A percentile compares a stretch with the other conserved stretches of the same genome.
Conservation (phyloP, 225 moss, liverwort and hornwort species). For the Marchantia paleacea region DNA sequence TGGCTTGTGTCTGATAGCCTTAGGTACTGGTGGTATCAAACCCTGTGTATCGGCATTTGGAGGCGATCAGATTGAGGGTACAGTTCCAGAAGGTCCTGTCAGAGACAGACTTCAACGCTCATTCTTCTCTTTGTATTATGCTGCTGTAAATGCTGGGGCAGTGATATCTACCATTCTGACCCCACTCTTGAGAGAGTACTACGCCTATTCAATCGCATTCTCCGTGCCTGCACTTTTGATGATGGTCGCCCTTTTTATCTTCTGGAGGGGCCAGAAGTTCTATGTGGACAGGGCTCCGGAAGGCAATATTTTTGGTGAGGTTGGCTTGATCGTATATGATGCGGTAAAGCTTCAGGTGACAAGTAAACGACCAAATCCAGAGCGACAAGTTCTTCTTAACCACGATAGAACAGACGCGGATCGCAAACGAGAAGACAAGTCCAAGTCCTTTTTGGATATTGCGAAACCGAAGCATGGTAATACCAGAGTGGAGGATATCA, state of each 20-base stretch:
- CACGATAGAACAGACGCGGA: not conserved
- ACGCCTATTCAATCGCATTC: conserved; percentile 78
- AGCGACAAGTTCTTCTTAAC: conserved; percentile 3
- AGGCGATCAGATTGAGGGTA: conserved; percentile 81
- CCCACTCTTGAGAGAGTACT: conserved; percentile 57
- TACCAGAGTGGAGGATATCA: conserved; percentile 75
- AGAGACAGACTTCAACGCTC: conserved; percentile 71
- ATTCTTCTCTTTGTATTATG: conserved; percentile 91
- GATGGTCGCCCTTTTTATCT: conserved; percentile 70
- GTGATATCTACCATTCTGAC: conserved; percentile 82
- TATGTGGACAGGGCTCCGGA: conserved; percentile 71
- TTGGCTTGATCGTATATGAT: conserved; percentile 57
- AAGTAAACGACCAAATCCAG: conserved; percentile 16
- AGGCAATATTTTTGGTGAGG: conserved; percentile 77
- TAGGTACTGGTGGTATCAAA: conserved; percentile 93
- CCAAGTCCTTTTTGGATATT: conserved; percentile 67
- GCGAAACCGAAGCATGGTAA: conserved; percentile 64
- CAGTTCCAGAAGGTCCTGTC: conserved; percentile 62
- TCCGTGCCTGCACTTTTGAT: conserved; percentile 81
- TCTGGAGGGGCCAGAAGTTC: conserved; percentile 61
- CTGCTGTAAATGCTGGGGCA: conserved; percentile 74
- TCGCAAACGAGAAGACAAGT: conserved; percentile 9
- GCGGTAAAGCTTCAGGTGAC: conserved; percentile 50
- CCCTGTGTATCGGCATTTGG: conserved; percentile 93
- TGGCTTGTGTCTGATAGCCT: conserved; percentile 68